Evolutionary conservation across 768 basidiomycete species (phyloP).

Genomic region (Mycena floridula): DNA sequence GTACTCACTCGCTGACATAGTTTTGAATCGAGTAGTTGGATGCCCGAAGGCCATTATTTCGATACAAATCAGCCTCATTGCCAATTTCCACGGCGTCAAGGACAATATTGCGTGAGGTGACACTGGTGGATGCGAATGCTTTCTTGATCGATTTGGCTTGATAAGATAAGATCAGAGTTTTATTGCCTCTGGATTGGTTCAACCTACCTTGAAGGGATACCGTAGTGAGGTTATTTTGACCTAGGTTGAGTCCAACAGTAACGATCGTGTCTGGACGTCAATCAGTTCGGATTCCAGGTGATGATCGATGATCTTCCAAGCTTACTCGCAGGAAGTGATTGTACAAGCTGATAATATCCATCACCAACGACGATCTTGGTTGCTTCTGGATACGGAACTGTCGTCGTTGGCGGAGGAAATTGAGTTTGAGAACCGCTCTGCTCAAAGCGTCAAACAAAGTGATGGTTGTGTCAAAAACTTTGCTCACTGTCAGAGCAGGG

Average conservation of each 20-base stretch:
- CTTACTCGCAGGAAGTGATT: slow-evolving; percentile 45
- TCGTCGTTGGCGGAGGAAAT: slow-evolving; percentile 43
- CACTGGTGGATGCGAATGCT: slow-evolving; percentile 37
- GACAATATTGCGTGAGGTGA: slow-evolving; percentile 33
- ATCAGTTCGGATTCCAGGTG: neutral
- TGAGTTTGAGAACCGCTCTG: slow-evolving; percentile 36
- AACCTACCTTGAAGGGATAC: slow-evolving; percentile 40
- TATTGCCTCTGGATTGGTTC: too few relatives aligned
- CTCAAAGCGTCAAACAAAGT: neutral
- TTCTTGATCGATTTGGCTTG: slow-evolving; percentile 39
- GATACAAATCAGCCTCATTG: slow-evolving; percentile 56
- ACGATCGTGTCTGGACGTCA: slow-evolving; percentile 48
- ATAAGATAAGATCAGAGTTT: too few relatives aligned
- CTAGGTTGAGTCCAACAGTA: slow-evolving; percentile 66
- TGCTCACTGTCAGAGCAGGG: slow-evolving; percentile 35
- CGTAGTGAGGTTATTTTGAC: slow-evolving; percentile 43
- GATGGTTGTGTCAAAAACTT: neutral
- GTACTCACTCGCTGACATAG: too few relatives aligned
- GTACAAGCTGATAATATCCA: slow-evolving; percentile 46
- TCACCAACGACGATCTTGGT: slow-evolving; percentile 52
- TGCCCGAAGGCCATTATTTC: slow-evolving; percentile 35
- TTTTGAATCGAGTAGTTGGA: slow-evolving; percentile 31
- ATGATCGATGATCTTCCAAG: neutral
- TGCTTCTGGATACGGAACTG: slow-evolving; percentile 64
- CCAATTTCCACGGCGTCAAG: slow-evolving; percentile 59